phyloP scores from a whole-genome alignment of 176 grass and related monocot species.

The Tillandsia fasciculata region DNA sequence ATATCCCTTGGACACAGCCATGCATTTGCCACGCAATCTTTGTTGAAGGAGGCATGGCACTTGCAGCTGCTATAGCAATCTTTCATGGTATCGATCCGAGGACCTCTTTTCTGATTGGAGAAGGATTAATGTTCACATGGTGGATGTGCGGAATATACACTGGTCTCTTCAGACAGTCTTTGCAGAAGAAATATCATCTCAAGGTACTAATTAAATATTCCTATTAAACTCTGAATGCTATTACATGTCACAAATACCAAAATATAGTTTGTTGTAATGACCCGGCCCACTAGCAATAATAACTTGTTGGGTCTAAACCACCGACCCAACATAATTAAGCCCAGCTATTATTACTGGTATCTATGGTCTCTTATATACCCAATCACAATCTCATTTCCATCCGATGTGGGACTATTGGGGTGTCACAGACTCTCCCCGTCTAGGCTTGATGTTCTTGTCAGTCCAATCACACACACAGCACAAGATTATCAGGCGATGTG shows the following conservation, averaged over 20 bases:
- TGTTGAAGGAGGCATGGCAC: slow-evolving; percentile 57
- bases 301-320: too few relatives aligned
- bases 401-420: too few relatives aligned
- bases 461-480: too few relatives aligned
- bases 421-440: too few relatives aligned
- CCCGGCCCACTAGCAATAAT: too few relatives aligned
- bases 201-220: slow-evolving; percentile 25
- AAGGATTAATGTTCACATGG: slow-evolving; percentile 51
- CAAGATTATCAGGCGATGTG: too few relatives aligned
- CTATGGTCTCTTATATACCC: too few relatives aligned
- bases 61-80: slow-evolving; percentile 41
- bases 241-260: neutral
- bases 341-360: too few relatives aligned
- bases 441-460: too few relatives aligned
- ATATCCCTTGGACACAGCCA: slow-evolving; percentile 49
- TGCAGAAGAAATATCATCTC: slow-evolving; percentile 63
- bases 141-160: slow-evolving; percentile 43
- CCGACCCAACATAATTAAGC: too few relatives aligned
- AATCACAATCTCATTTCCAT: too few relatives aligned
- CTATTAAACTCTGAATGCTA: neutral
- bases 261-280: neutral
- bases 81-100: slow-evolving; percentile 51
- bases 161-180: slow-evolving; percentile 21
- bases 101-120: slow-evolving; percentile 38
- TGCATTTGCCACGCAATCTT: slow-evolving; percentile 53